phyloP scores from a whole-genome alignment of 768 basidiomycete genomes.

The Termitomyces heimii region DNA sequence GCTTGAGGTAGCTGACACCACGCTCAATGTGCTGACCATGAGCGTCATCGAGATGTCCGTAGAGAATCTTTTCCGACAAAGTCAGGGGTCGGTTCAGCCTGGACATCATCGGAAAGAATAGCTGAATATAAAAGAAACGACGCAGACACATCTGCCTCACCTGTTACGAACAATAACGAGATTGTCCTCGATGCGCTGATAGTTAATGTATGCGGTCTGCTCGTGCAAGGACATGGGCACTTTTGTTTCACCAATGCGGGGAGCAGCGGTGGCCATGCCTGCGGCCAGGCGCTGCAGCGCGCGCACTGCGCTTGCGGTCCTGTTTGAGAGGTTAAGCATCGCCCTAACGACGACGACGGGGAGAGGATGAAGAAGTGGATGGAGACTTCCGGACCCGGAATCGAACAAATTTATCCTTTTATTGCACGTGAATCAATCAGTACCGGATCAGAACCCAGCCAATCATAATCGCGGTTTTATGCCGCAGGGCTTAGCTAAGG shows the following conservation, averaged over 20 bases:
- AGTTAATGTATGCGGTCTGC: conserved; percentile 82
- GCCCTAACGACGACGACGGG: conserved; percentile 30
- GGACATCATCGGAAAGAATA: neutral
- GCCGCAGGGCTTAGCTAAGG: conserved; percentile 9
- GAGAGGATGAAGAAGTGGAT: conserved; percentile 17
- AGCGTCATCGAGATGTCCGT: conserved; percentile 96
- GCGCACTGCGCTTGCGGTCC: conserved; percentile 49
- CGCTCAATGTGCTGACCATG: conserved; percentile 87
- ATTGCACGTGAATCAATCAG: conserved; percentile 32
- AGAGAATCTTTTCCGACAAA: conserved; percentile 93
- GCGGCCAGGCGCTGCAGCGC: conserved; percentile 46
- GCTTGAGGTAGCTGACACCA: conserved; percentile 93
- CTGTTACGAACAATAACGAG: conserved; percentile 81
- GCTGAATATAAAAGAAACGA: neutral
- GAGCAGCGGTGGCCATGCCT: conserved; percentile 77
- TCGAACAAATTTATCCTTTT: conserved; percentile 32
- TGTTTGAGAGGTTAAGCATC: conserved; percentile 59
- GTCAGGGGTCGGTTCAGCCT: conserved; percentile 90
- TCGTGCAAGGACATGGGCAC: conserved; percentile 86
- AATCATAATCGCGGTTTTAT: conserved; percentile 26
- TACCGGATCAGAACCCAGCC: conserved; percentile 17
- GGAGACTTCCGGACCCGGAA: conserved; percentile 29
- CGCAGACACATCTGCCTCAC: conserved; percentile 29
- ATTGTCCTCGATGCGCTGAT: conserved; percentile 98
- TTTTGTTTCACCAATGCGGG: conserved; percentile 84